Evolutionary conservation across 2,329 filamentous ascomycete genomes (phyloP).

Genomic region (Thyridium curvatum): DNA sequence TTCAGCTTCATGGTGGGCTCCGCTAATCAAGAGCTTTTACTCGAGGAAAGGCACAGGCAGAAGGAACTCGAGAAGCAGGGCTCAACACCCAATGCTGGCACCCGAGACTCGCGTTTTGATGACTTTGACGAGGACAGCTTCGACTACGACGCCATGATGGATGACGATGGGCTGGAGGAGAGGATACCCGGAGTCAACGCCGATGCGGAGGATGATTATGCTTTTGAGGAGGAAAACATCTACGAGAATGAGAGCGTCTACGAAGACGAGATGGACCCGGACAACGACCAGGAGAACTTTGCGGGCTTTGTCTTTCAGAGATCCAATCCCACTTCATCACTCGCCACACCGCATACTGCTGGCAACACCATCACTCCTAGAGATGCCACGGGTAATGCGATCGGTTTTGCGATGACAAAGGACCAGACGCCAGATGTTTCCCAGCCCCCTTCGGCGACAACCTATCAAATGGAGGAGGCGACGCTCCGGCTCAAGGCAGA

Average conservation of each 20-base stretch:
- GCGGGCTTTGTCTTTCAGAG: conserved; percentile 52
- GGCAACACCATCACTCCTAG: conserved; percentile 45
- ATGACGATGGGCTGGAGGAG: conserved; percentile 61
- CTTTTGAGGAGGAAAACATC: conserved; percentile 53
- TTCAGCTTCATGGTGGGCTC: conserved; percentile 77
- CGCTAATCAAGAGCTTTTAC: conserved; percentile 59
- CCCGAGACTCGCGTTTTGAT: conserved; percentile 48
- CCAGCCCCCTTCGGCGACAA: conserved; percentile 7
- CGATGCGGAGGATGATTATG: conserved; percentile 48
- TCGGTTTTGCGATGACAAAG: conserved; percentile 50
- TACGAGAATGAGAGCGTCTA: conserved; percentile 14
- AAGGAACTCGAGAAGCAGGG: conserved; percentile 56
- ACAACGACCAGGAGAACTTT: conserved; percentile 55
- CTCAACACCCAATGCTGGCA: conserved; percentile 24
- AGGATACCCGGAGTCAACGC: conserved; percentile 53
- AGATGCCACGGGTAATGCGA: conserved; percentile 46
- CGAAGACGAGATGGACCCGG: conserved; percentile 34
- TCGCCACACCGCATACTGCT: conserved; percentile 42
- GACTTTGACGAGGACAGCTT: conserved; percentile 56
- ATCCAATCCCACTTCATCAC: conserved; percentile 43
- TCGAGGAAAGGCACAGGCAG: conserved; percentile 68
- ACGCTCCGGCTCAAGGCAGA: conserved; percentile 8
- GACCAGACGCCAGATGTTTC: conserved; percentile 28
- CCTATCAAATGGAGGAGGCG: conserved; percentile 4
- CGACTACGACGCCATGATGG: conserved; percentile 59